These are phyloP conservation scores for Melaleuca quinquenervia DNA, from an alignment of 345 rosid species.

Conservation along the genomic window DNA sequence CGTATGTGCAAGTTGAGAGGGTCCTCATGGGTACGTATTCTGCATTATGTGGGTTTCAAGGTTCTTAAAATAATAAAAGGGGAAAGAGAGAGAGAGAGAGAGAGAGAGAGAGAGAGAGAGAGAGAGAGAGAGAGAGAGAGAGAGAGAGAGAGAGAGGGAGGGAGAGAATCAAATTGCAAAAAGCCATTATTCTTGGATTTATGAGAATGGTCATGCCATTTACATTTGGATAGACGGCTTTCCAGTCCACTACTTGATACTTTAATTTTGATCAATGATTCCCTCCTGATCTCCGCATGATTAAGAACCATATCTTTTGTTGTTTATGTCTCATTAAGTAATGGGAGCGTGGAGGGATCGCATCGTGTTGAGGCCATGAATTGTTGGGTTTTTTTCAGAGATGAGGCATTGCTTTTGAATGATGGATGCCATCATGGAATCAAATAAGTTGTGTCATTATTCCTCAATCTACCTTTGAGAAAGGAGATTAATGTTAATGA, in stretches of 20 bases:
- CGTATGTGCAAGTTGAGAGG: neutral
- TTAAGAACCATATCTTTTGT: neutral
- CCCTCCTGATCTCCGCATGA: neutral
- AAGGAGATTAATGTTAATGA: neutral
- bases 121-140: neutral
- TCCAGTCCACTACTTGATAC: neutral
- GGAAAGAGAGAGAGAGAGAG: neutral
- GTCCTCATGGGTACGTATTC: neutral
- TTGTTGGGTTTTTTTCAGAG: neutral
- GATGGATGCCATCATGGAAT: neutral
- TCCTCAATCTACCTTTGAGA: neutral
- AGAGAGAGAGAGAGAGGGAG: neutral
- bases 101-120: neutral
- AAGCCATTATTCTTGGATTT: conserved; percentile 4
- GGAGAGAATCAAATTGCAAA: neutral
- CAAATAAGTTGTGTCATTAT: neutral
- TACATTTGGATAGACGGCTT: neutral
- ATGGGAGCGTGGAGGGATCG: neutral
- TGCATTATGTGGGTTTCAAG: neutral
- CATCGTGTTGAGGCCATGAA: neutral
- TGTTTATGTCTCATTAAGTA: neutral
- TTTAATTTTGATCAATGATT: neutral
- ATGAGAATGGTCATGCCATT: neutral
- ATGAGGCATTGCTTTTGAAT: neutral
- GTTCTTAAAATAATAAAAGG: neutral